A percentile compares a stretch with the other conserved stretches of the same genome.
Conservation (phyloP, 352 stramenopile genomes). For the Pythium phragmitis region DNA sequence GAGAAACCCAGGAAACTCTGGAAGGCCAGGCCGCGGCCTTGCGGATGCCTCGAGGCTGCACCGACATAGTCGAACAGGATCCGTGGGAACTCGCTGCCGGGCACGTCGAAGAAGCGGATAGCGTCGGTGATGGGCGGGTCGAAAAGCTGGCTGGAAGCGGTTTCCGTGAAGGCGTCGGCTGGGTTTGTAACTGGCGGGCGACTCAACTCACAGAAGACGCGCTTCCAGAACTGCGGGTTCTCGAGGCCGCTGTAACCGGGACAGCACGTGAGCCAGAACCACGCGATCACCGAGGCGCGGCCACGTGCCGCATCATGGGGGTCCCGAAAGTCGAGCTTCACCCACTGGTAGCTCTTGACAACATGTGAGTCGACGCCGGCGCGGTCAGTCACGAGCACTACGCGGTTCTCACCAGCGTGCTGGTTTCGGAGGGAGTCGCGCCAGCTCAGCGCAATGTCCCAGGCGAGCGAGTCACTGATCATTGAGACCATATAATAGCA, state of each 20-base stretch:
- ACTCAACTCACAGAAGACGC: slow-evolving; percentile 2
- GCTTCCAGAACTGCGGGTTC: slow-evolving; percentile 15
- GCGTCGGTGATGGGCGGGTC: background rate
- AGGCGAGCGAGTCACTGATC: background rate
- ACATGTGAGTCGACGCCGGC: background rate
- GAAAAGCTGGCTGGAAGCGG: too few relatives aligned
- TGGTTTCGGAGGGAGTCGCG: background rate
- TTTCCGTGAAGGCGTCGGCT: background rate
- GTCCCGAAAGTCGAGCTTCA: background rate
- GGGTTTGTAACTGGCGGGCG: background rate
- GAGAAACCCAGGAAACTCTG: background rate
- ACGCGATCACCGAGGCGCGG: background rate
- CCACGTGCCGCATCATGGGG: background rate
- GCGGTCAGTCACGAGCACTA: slow-evolving; percentile 7
- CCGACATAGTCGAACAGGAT: background rate
- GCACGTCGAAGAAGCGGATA: slow-evolving; percentile 1
- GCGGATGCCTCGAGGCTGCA: background rate
- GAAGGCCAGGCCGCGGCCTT: background rate
- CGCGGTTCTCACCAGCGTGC: background rate
- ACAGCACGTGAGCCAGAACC: slow-evolving; percentile 9
- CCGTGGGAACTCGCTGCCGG: background rate
- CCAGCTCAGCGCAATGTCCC: slow-evolving; percentile 5
- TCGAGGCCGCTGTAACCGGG: slow-evolving; percentile 6
- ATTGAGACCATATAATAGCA: background rate
- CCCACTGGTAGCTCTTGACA: slow-evolving; percentile 10